phyloP scores from a whole-genome alignment of 2,329 filamentous ascomycete genomes.

The Stromatinia cepivora region DNA sequence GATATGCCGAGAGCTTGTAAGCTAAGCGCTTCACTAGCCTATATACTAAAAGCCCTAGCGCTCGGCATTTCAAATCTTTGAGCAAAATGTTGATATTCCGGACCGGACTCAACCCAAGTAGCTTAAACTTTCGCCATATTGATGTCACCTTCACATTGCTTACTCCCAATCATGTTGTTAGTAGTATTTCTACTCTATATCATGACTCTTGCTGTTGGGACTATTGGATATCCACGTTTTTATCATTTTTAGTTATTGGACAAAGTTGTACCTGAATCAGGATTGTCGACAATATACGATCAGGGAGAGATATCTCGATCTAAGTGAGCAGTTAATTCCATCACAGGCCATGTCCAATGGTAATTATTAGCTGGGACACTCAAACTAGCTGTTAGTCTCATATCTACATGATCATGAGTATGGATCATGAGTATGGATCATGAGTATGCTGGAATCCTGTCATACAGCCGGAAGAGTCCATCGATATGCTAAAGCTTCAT shows the following conservation, averaged over 20 bases:
- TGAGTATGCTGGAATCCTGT: not conserved
- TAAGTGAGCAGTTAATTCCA: not conserved
- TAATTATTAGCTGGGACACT: not conserved
- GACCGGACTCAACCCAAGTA: not conserved
- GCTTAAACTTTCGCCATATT: not conserved
- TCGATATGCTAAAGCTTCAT: too few species aligned
- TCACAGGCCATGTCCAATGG: not conserved
- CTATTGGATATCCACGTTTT: not conserved
- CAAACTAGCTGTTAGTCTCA: not conserved
- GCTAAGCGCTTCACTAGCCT: too few species aligned
- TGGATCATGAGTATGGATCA: too few species aligned
- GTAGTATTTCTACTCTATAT: not conserved
- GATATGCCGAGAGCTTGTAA: not conserved
- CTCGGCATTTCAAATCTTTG: not conserved
- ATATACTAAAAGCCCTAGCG: not conserved
- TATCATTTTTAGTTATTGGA: not conserved
- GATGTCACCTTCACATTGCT: not conserved
- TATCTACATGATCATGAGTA: not conserved
- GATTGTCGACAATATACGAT: not conserved
- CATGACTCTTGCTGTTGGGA: not conserved
- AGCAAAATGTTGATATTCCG: not conserved
- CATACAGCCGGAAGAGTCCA: not conserved
- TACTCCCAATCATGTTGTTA: not conserved
- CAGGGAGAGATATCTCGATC: not conserved
- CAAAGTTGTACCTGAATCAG: not conserved